Evolutionary conservation across 1,284 basidiomycete genomes (phyloP).

Genomic region (Serendipita sp.): DNA sequence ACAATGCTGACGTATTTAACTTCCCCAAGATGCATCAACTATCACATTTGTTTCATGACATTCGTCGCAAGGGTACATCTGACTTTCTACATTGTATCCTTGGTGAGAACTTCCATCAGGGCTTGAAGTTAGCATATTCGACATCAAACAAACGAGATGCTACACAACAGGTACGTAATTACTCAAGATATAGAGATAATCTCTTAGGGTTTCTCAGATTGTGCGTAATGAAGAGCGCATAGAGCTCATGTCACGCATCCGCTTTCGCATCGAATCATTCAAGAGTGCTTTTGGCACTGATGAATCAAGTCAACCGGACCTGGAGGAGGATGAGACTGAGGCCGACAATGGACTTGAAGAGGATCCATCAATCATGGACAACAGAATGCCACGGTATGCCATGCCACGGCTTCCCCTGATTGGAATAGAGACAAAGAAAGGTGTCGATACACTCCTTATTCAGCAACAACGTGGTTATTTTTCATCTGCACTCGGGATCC

Average conservation of each 20-base stretch:
- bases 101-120: background rate
- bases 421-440: no score
- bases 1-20: background rate
- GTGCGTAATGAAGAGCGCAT: background rate
- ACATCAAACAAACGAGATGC: background rate
- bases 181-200: background rate
- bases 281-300: background rate
- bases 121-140: background rate
- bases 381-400: no score
- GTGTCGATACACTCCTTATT: no score
- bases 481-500: no score
- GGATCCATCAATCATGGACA: no score
- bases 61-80: background rate
- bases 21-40: background rate
- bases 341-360: background rate
- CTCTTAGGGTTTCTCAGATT: background rate
- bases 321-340: background rate
- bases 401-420: no score
- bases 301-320: background rate
- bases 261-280: no score
- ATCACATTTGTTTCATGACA: background rate
- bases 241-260: background rate
- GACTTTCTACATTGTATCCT: background rate
- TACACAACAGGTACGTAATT: background rate
- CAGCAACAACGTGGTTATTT: no score